phyloP scores from a whole-genome alignment of 1,284 basidiomycete species.

The Fistulinella cinereoalba region DNA sequence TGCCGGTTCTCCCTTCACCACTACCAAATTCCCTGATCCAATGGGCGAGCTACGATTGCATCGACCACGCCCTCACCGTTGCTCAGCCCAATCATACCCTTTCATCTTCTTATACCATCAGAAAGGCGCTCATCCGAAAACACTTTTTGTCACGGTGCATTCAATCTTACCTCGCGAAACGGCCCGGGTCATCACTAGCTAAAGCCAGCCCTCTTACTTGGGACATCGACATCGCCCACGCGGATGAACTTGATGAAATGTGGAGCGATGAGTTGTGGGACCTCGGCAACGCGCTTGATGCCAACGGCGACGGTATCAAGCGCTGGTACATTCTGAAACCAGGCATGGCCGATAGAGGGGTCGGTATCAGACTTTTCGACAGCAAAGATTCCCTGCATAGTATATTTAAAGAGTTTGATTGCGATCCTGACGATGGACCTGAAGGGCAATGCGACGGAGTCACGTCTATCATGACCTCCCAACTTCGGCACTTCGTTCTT shows the following conservation, averaged over 20 bases:
- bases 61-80: conserved; percentile 73
- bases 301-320: conserved; percentile 24
- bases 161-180: conserved; percentile 73
- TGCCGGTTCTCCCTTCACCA: conserved; percentile 20
- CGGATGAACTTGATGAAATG: conserved; percentile 94
- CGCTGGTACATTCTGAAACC: conserved; percentile 96
- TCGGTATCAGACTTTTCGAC: conserved; percentile 91
- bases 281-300: conserved; percentile 62
- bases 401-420: conserved; percentile 88
- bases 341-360: conserved; percentile 94
- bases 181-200: conserved; percentile 53
- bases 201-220: conserved; percentile 75
- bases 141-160: conserved; percentile 86
- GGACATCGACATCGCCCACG: conserved; percentile 86
- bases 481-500: conserved; percentile 94
- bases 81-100: conserved; percentile 49
- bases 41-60: conserved; percentile 81
- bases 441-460: conserved; percentile 31
- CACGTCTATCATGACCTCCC: conserved; percentile 77
- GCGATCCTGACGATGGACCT: conserved; percentile 42
- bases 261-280: conserved; percentile 95
- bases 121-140: conserved; percentile 93
- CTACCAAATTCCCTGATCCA: conserved; percentile 47
- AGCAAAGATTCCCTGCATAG: conserved; percentile 67
- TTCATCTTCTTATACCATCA: conserved; percentile 85